Base-by-base conservation (phyloP, 768 basidiomycete species). In the Omphalotus guepiniiformis region DNA sequence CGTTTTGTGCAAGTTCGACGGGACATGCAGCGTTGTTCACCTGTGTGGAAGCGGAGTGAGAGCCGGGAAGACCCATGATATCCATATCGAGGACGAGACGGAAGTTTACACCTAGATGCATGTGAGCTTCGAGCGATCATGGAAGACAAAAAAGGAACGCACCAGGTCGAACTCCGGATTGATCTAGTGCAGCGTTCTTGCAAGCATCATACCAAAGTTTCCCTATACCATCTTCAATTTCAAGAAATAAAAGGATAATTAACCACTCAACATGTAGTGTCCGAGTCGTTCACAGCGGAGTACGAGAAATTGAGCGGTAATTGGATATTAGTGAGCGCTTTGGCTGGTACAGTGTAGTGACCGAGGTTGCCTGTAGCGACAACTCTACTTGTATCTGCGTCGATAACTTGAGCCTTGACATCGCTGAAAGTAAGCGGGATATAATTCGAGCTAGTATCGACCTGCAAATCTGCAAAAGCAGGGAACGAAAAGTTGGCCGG, bases 401-500 rank as follows among this genome's bases (percentile, higher is more conserved):
- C 90, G 57, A 70, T 90, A 2, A 95, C 69, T 23, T 74, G 61
- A 0, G 88, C 93, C 41, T 71, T 68, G 39, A 96, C 69, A 53
- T 74, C 68, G 29, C 70, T 79, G 69, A 94, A 83, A 29, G 76
- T 81, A 39, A 93, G 61, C 3, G 93, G 93, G 11, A 95, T 70
- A 59, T 80, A 88, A 57, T 88, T 93, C 55, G 68, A 66, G 12
- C 66, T 69, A 7, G 90, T 92, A 66, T 95, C 80, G 40, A 89
- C 74, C 65, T 90, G 77, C 9, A 97, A 69, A 18, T 83, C 74
- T 15, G 91, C 80, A 36, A 74, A 72, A 0, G 83, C 89, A 3
- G 87, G 79, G 74, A 97, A 97, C 28, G 85, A 80, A 66, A 95
- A 97, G 66, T 95, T 95, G 46, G 93, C 83, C 0, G 92, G 93